Base-by-base conservation (phyloP, 805 yeast species). In the Starmerella gropengiesseri region DNA sequence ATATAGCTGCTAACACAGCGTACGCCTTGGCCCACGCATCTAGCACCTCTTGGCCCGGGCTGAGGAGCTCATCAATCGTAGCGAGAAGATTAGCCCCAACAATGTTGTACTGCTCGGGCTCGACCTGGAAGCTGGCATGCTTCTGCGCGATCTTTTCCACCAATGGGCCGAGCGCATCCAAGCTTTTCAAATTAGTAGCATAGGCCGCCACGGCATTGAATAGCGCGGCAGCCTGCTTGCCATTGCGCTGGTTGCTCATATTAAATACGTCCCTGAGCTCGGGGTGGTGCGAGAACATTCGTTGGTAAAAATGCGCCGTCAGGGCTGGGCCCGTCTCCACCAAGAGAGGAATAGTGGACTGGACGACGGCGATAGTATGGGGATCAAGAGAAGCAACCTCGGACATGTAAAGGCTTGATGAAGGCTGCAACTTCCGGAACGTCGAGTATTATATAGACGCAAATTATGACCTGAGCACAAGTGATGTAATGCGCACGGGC, bases 1-100 rank as follows among this genome's bases (percentile, higher is more conserved):
- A 64, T 7, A 75, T 57, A 44, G 74, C 69, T 5, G 86, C 86
- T 47, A 79, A 64, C 45, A 70, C 73, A 28, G 70, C 71, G 57
- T 79, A 79, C 5, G 86, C 86, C 31, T 64, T 68, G 19, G 66
- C 63, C 83, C 84, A 79, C 9, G 84, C 83, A 22, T 62, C 68
- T 33, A 77, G 51, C 42, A 80, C 71, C 31, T 67, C 82, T 14
- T 65, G 68, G 34, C 62, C 68, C 7, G 43, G 26, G 5, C 83
- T 84, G 27, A 80, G 61, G 30, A 75, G 67, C 42, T 69, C 68
- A 29, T 59, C 56, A 59, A 80, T 67, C 12, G 84, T 74, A 22
- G 62, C 61, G 26, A 78, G 55, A n/a, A 80, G 60, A 46, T 69
- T 67, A 22, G 59, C 56, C 23, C 84, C 87, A 26, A 79, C 85